Conservation (phyloP, 2,329 filamentous ascomycete genomes). For the Phoma sp. region DNA sequence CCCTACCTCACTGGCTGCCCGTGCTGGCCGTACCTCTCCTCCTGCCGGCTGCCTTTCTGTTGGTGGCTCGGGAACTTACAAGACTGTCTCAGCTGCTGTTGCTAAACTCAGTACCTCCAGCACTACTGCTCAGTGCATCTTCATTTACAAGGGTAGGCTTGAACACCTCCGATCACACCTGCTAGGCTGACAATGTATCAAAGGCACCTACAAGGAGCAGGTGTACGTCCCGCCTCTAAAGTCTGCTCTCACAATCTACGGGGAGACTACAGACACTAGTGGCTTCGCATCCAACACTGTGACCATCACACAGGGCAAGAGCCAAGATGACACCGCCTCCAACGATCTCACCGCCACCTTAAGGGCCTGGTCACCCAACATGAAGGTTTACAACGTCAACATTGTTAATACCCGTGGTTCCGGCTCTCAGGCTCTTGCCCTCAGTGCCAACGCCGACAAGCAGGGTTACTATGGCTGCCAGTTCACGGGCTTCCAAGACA, state of each 20-base stretch:
- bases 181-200: not conserved
- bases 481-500: constrained; percentile 65
- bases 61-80: constrained; percentile 51
- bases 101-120: constrained; percentile 62
- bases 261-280: constrained; percentile 61
- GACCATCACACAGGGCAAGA: constrained; percentile 58
- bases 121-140: constrained; percentile 63
- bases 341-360: constrained; percentile 63
- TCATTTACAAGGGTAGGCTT: constrained; percentile 58
- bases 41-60: constrained; percentile 62
- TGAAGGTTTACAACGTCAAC: constrained; percentile 70
- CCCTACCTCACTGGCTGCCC: constrained; percentile 25
- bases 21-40: constrained; percentile 50
- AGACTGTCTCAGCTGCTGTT: constrained; percentile 63
- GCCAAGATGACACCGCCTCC: constrained; percentile 55
- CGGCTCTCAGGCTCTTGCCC: constrained; percentile 60
- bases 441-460: constrained; percentile 58
- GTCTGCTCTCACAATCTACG: constrained; percentile 63
- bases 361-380: constrained; percentile 56
- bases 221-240: constrained; percentile 59
- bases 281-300: constrained; percentile 64
- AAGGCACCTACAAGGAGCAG: constrained; percentile 65
- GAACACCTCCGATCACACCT: not conserved
- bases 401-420: constrained; percentile 54
- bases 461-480: constrained; percentile 65